phyloP scores from a whole-genome alignment of 1,139 yeast genomes.

The Candida tunisiensis region DNA sequence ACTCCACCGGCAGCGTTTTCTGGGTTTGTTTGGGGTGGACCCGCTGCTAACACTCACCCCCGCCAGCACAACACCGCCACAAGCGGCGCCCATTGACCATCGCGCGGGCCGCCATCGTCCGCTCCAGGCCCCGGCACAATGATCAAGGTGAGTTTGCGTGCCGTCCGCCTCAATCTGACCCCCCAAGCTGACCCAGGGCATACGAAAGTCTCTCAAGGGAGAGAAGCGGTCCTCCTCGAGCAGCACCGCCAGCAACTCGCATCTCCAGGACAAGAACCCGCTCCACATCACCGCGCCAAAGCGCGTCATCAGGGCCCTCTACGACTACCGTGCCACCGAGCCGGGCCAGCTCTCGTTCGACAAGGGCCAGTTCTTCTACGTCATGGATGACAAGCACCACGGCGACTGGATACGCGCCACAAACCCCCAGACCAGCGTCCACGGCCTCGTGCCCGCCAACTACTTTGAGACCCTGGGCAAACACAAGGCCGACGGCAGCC shows the following conservation, averaged over 20 bases:
- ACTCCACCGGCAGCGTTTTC: too few relatives aligned
- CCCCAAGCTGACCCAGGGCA: too few relatives aligned
- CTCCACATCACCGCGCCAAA: conserved; percentile 34
- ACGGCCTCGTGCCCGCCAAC: conserved; percentile 78
- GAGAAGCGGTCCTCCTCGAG: conserved; percentile 16
- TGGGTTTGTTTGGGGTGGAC: too few relatives aligned
- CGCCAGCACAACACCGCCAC: too few relatives aligned
- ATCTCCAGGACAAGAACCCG: conserved; percentile 6
- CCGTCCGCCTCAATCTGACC: too few relatives aligned
- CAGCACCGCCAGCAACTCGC: conserved; percentile 1
- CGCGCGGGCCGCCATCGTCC: too few relatives aligned
- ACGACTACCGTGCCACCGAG: conserved; percentile 63
- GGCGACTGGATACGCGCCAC: conserved; percentile 79
- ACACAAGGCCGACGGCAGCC: conserved; percentile 23
- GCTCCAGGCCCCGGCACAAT: too few relatives aligned
- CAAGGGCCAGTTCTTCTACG: conserved; percentile 83
- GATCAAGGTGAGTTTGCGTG: too few relatives aligned
- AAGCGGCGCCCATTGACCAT: too few relatives aligned
- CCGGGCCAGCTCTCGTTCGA: conserved; percentile 66
- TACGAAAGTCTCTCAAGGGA: conserved; percentile 1
- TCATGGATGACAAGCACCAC: conserved; percentile 42
- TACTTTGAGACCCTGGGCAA: conserved; percentile 72
- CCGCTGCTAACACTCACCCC: too few relatives aligned
- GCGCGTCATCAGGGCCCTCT: conserved; percentile 70
- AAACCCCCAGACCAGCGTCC: conserved; percentile 61